A percentile compares a stretch with the other conserved stretches of the same genome.
These are phyloP conservation scores for Geotrichum aggregatum DNA, from an alignment of 1,139 yeast genomes.

Conservation along the genomic window DNA sequence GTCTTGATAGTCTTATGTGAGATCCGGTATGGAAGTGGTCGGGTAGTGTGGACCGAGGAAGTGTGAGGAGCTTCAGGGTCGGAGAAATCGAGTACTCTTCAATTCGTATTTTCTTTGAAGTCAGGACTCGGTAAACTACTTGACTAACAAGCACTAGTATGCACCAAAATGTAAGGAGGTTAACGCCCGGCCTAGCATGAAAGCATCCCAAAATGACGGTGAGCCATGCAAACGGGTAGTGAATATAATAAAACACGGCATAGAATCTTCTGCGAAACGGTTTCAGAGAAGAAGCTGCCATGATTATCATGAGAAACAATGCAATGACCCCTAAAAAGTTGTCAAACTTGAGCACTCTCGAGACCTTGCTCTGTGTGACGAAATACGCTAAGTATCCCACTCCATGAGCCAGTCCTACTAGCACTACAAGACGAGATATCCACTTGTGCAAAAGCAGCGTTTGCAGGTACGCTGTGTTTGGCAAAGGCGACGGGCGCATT, in stretches of 20 bases:
- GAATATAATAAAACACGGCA: constrained; percentile 58
- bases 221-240: constrained; percentile 65
- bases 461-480: constrained; percentile 53
- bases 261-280: constrained; percentile 55
- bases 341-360: constrained; percentile 44
- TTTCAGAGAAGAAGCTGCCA: constrained; percentile 54
- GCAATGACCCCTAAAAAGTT: constrained; percentile 65
- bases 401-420: constrained; percentile 54
- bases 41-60: constrained; percentile 38
- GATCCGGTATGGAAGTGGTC: constrained; percentile 43
- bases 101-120: constrained; percentile 32
- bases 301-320: constrained; percentile 42
- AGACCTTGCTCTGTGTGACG: constrained; percentile 39
- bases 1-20: constrained; percentile 45
- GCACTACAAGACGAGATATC: constrained; percentile 63
- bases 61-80: constrained; percentile 35
- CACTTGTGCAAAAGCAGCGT: constrained; percentile 68
- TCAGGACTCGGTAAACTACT: constrained; percentile 33
- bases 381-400: constrained; percentile 52
- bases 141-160: constrained; percentile 47
- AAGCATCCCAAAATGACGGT: constrained; percentile 54
- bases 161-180: constrained; percentile 48
- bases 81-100: constrained; percentile 34
- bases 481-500: constrained; percentile 57
- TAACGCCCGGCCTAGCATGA: constrained; percentile 77